phyloP scores from a whole-genome alignment of 345 rosid species.

The Bruguiera gymnorhiza region DNA sequence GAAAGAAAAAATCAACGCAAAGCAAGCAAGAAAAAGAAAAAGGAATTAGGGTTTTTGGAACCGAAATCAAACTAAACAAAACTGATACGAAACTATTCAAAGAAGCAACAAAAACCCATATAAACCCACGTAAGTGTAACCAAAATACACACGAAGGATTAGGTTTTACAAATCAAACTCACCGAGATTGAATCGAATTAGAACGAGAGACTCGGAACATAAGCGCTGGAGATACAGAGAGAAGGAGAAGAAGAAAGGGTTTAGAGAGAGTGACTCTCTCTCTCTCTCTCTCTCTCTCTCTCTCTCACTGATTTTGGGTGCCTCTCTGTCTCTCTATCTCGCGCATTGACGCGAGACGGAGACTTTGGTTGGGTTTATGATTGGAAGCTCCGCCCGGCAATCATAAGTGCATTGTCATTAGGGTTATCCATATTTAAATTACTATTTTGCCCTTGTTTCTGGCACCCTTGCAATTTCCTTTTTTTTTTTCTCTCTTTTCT shows the following conservation, averaged over 20 bases:
- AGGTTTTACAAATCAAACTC: not conserved
- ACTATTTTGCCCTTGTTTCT: too few species aligned
- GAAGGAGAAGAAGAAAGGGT: not conserved
- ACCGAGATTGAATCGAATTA: not conserved
- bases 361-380: not conserved
- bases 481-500: too few species aligned
- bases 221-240: not conserved
- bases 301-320: not conserved
- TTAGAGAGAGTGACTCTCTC: not conserved
- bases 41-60: not conserved
- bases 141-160: not conserved
- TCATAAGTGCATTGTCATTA: too few species aligned
- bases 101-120: not conserved
- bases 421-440: too few species aligned
- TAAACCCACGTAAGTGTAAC: not conserved
- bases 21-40: not conserved
- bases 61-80: not conserved
- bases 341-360: slow-evolving; percentile 1
- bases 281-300: too few species aligned
- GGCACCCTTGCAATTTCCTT: too few species aligned
- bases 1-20: not conserved
- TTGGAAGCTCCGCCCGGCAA: not conserved
- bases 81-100: not conserved
- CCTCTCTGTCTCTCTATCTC: too few species aligned
- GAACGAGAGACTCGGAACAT: not conserved